Evolutionary conservation across 805 yeast genomes (phyloP), one percentile per base, ranked within the genome.

Genomic region (Suhomyces faveliae): DNA sequence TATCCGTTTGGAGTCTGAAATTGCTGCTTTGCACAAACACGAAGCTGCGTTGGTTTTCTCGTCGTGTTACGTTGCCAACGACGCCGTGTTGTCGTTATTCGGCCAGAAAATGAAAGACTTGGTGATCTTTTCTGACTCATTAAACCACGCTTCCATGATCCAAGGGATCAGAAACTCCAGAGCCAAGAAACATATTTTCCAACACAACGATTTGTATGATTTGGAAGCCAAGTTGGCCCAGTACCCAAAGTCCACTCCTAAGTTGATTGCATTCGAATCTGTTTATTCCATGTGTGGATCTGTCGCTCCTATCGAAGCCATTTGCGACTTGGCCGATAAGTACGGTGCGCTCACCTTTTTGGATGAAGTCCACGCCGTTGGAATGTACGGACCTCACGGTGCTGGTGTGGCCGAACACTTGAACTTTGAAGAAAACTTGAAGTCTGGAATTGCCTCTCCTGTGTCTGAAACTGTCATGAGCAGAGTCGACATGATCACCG

Each of bases 211-310:
- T 66, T 73, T 94, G 64, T 77, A 66, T 6, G 96, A 92, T 61
- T 79, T 94, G 62, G 99, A 95, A 73, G 74, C 71, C 41, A 77
- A 81, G 64, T 80, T 94, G 64, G 81, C 87, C 35, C 76, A 77
- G 68, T 88, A 87, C 63, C 99, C 99, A 15, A 78, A 79, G 59
- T 79, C 85, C n/a, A 79, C 84, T 33, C 99, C 99, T 46, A 94
- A 94, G 71, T 78, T 94, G 63, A 92, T 94, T 71, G 97, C 98
- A 1, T 94, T 94, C 67, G 99, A 94, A 71, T 84, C 94, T 4
- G 98, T 94, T 46, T 94, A 94, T 71, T 91, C 97, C 47, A 94
- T 94, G 99, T 89, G 97, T 63, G 99, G 99, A 43, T 89, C 97
- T 10, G 88, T 94, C 49, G 87, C 97, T 33, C 97, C 97, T 44